These are phyloP conservation scores for Lithocarpus polystachyus DNA, from an alignment of 306 rosid species.

Conservation along the genomic window DNA sequence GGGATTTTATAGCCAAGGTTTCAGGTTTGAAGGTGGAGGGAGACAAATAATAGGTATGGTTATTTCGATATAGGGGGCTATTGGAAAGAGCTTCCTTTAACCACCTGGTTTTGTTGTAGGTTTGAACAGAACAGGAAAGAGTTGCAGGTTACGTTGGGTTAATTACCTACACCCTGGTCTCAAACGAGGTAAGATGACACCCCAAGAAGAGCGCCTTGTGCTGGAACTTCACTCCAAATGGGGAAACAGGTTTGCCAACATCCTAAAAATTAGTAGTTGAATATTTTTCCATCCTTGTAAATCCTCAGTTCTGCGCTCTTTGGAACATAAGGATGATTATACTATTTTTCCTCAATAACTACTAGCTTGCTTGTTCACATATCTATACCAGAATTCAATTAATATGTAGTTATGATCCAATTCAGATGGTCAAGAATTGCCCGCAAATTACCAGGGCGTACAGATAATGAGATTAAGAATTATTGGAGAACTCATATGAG, in stretches of 20 bases:
- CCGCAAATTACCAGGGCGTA: conserved; percentile 84
- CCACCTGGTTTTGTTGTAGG: conserved; percentile 61
- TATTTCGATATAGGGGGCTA: conserved; percentile 33
- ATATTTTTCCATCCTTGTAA: not conserved
- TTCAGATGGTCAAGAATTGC: conserved; percentile 97
- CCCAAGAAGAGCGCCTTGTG: conserved; percentile 82
- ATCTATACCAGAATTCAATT: not conserved
- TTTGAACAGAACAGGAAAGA: conserved; percentile 92
- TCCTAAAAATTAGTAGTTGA: not conserved
- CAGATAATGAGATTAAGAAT: conserved; percentile 95
- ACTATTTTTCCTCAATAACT: not conserved
- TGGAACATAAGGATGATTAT: not conserved
- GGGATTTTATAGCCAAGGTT: conserved; percentile 93
- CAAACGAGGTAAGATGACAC: conserved; percentile 84
- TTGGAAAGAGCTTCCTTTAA: conserved; percentile 44
- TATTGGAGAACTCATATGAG: conserved; percentile 97
- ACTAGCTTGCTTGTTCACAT: not conserved
- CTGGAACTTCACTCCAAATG: conserved; percentile 89
- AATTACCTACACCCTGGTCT: conserved; percentile 97
- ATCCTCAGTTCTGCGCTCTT: not conserved
- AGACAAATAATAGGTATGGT: conserved; percentile 69
- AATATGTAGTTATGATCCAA: not conserved
- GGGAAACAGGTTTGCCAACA: conserved; percentile 81
- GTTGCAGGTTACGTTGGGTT: conserved; percentile 97
- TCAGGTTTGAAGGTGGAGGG: conserved; percentile 99